phyloP scores from a whole-genome alignment of 306 rosid genomes.

The Carpinus fangiana region DNA sequence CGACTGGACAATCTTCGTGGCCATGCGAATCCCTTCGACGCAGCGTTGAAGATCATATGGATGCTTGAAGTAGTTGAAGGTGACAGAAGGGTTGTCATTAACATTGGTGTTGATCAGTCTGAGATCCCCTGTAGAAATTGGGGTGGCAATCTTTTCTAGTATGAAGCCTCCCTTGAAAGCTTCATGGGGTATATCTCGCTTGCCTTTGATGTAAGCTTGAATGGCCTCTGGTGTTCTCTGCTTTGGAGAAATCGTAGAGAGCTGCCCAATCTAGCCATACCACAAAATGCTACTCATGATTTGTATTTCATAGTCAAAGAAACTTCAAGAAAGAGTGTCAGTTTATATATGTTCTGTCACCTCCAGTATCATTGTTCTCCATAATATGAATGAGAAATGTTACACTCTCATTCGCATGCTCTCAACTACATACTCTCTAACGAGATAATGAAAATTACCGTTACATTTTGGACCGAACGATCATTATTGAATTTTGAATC shows the following conservation, averaged over 20 bases:
- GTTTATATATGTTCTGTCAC: background rate
- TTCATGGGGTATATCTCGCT: constrained; percentile 66
- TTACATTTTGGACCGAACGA: too few species aligned
- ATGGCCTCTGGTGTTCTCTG: constrained; percentile 74
- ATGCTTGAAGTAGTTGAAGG: constrained; percentile 92
- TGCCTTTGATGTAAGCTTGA: constrained; percentile 47
- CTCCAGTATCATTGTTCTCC: too few species aligned
- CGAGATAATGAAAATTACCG: too few species aligned
- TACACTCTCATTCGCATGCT: too few species aligned
- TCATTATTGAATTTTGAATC: too few species aligned
- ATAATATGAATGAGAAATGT: too few species aligned
- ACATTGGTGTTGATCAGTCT: constrained; percentile 57
- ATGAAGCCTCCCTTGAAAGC: constrained; percentile 89
- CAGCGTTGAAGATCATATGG: constrained; percentile 77
- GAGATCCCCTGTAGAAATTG: constrained; percentile 78
- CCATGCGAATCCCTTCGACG: constrained; percentile 67
- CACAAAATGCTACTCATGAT: background rate
- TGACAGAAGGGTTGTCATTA: constrained; percentile 72
- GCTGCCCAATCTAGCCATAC: constrained; percentile 80
- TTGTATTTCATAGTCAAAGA: too few species aligned
- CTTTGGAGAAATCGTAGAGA: constrained; percentile 87
- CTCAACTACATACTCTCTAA: too few species aligned
- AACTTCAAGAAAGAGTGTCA: background rate
- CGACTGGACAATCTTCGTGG: constrained; percentile 63
- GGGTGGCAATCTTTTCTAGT: constrained; percentile 67